A percentile compares a stretch with the other conserved stretches of the same genome.
phyloP scores from a whole-genome alignment of 2,329 filamentous ascomycete species.

The Xylaria sp. region DNA sequence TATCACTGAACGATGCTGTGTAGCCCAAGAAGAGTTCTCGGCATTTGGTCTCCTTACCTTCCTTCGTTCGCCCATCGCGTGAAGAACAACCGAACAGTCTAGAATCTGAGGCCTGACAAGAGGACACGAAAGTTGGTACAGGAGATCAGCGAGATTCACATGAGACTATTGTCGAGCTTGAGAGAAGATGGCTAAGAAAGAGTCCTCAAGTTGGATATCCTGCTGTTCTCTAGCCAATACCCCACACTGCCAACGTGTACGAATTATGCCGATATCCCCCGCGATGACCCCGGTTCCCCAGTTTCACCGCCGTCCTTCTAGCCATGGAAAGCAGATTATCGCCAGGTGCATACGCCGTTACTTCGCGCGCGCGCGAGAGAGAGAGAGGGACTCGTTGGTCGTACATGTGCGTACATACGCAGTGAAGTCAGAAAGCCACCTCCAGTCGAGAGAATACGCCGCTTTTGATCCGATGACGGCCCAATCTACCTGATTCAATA shows the following conservation, averaged over 20 bases:
- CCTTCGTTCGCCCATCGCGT: constrained; percentile 19
- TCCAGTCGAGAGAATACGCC: constrained; percentile 16
- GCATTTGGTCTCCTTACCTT: constrained; percentile 18
- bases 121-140: constrained; percentile 24
- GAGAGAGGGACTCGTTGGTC: neutral
- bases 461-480: constrained; percentile 17
- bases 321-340: constrained; percentile 23
- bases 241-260: constrained; percentile 25
- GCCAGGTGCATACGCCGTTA: constrained; percentile 20
- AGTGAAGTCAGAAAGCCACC: constrained; percentile 11
- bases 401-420: neutral
- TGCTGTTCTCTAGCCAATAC: constrained; percentile 24
- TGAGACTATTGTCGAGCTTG: constrained; percentile 27
- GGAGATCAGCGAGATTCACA: constrained; percentile 21
- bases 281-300: constrained; percentile 23
- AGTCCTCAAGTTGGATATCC: constrained; percentile 25
- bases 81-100: constrained; percentile 21
- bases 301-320: constrained; percentile 22
- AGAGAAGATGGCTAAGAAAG: constrained; percentile 28
- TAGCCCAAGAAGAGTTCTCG: constrained; percentile 1
- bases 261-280: constrained; percentile 25
- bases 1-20: neutral
- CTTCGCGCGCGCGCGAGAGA: neutral
- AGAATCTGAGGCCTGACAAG: constrained; percentile 28
- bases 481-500: constrained; percentile 16